These are phyloP conservation scores for Lophiotrema nucula DNA, from an alignment of 495 filamentous ascomycete genomes.

Conservation along the genomic window DNA sequence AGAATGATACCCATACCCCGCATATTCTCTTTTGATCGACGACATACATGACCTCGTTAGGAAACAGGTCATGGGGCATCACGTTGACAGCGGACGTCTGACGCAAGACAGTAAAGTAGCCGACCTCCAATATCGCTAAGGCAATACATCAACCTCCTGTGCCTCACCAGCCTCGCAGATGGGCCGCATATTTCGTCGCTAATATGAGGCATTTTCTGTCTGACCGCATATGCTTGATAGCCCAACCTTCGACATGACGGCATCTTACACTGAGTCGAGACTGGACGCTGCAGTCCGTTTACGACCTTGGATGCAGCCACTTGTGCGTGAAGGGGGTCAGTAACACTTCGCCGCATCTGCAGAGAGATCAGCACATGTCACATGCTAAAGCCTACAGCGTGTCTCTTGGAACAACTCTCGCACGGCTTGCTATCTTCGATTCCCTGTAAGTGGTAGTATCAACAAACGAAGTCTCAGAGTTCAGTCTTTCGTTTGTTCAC, in stretches of 20 bases:
- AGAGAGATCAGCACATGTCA: not conserved
- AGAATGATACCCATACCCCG: not conserved
- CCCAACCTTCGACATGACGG: not conserved
- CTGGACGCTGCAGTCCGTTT: not conserved
- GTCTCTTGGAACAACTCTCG: not conserved
- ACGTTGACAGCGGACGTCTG: not conserved
- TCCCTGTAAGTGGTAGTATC: too few relatives aligned
- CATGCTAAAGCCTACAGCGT: not conserved
- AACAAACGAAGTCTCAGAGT: too few relatives aligned
- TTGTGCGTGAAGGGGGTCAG: too few relatives aligned
- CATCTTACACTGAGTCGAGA: not conserved
- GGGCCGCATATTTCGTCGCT: not conserved
- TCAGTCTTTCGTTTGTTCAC: too few relatives aligned
- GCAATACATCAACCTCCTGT: not conserved
- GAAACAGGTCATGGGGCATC: not conserved
- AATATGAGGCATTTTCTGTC: not conserved
- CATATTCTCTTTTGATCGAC: not conserved
- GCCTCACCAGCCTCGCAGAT: not conserved
- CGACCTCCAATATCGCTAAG: not conserved
- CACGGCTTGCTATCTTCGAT: too few relatives aligned
- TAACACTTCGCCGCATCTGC: too few relatives aligned
- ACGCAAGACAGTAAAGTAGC: not conserved
- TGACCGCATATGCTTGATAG: too few relatives aligned
- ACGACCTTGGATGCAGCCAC: not conserved
- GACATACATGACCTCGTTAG: not conserved